These are phyloP conservation scores for Chondrostereum purpureum DNA, from an alignment of 1,284 basidiomycete genomes.

Conservation along the genomic window DNA sequence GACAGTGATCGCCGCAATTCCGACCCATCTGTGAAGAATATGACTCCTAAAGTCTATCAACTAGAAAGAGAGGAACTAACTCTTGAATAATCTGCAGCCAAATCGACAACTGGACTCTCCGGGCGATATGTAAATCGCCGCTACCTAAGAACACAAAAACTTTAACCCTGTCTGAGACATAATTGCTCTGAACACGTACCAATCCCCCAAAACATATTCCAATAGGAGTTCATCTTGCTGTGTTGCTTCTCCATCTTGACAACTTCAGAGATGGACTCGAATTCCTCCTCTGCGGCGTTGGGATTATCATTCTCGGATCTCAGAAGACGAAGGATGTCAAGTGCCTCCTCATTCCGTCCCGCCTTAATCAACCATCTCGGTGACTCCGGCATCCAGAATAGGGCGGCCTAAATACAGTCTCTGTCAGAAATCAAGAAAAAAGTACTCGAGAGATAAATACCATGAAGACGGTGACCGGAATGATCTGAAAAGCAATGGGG, in stretches of 20 bases:
- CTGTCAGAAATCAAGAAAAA: background rate
- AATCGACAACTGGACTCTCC: constrained; percentile 39
- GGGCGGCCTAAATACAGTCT: constrained; percentile 15
- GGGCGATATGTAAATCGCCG: constrained; percentile 37
- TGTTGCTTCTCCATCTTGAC: constrained; percentile 37
- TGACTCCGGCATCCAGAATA: constrained; percentile 40
- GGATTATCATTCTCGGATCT: constrained; percentile 11
- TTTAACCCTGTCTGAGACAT: too few species aligned
- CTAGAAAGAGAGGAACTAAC: constrained; percentile 19
- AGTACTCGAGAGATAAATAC: constrained; percentile 14
- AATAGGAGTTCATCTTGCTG: constrained; percentile 35
- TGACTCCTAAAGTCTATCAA: constrained; percentile 1
- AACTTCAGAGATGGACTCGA: constrained; percentile 37
- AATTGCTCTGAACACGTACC: constrained; percentile 21
- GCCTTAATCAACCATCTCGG: constrained; percentile 52
- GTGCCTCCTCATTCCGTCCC: constrained; percentile 41
- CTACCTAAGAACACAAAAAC: constrained; percentile 24
- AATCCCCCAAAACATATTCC: constrained; percentile 42
- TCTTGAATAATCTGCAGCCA: constrained; percentile 48
- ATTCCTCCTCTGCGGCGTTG: constrained; percentile 19
- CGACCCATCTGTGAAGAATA: constrained; percentile 41
- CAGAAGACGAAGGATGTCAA: constrained; percentile 27
- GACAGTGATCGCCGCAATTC: constrained; percentile 46
- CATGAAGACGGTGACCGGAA: constrained; percentile 39
- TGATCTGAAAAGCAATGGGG: constrained; percentile 43